phyloP scores from a whole-genome alignment of 1,139 yeast genomes.

The Nakaseomyces bracarensis region DNA sequence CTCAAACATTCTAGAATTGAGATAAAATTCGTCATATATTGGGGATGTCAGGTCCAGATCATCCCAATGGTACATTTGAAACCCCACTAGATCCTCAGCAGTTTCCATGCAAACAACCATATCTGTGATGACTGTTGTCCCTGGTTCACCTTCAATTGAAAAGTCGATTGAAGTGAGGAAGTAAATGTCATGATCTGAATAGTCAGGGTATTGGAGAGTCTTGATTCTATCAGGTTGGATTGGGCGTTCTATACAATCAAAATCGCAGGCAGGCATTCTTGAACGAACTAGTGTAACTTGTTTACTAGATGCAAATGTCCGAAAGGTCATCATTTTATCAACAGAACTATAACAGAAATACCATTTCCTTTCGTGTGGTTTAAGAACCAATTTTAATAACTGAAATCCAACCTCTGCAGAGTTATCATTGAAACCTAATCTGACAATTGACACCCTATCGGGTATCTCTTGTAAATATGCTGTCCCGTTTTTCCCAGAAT shows the following conservation, averaged over 20 bases:
- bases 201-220: slow-evolving; percentile 1
- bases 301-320: not conserved
- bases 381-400: slow-evolving; percentile 22
- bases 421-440: slow-evolving; percentile 14
- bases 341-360: slow-evolving; percentile 2
- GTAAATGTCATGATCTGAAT: not conserved
- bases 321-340: not conserved
- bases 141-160: slow-evolving; percentile 4
- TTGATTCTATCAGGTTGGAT: slow-evolving; percentile 1
- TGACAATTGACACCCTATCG: slow-evolving; percentile 8
- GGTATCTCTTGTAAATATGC: slow-evolving; percentile 24
- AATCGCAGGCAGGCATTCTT: slow-evolving; percentile 2
- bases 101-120: slow-evolving; percentile 5
- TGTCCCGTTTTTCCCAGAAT: slow-evolving; percentile 7
- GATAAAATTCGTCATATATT: slow-evolving; percentile 13
- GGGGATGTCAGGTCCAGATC: slow-evolving; percentile 30
- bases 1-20: slow-evolving; percentile 2
- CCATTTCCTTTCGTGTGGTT: not conserved
- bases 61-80: slow-evolving; percentile 31
- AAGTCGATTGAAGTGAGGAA: not conserved
- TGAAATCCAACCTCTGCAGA: slow-evolving; percentile 33
- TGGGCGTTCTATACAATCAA: not conserved
- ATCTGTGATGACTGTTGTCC: slow-evolving; percentile 1
- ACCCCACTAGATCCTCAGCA: slow-evolving; percentile 25
- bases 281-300: not conserved